A percentile compares a stretch with the other conserved stretches of the same genome.
These are phyloP conservation scores for Blumeriella jaapii DNA, from an alignment of 2,329 filamentous ascomycete species.

Conservation along the genomic window DNA sequence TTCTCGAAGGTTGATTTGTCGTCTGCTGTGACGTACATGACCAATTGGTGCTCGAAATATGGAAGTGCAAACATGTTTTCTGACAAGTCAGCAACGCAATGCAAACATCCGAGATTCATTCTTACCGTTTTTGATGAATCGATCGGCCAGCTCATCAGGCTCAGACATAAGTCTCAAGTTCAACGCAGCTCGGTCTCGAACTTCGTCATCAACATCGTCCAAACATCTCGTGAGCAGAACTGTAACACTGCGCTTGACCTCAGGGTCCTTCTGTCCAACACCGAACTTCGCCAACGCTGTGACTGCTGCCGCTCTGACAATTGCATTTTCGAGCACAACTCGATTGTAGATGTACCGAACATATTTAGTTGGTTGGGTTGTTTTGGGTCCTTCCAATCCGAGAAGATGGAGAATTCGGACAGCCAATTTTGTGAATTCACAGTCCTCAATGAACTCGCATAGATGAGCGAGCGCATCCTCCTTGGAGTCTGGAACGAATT, in stretches of 20 bases:
- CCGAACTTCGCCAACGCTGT: constrained; percentile 95
- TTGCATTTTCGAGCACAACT: constrained; percentile 92
- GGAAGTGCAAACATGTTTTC: constrained; percentile 93
- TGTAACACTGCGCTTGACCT: constrained; percentile 90
- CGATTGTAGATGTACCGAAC: constrained; percentile 99
- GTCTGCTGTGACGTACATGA: constrained; percentile 92
- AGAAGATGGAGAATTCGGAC: constrained; percentile 91
- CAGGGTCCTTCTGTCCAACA: constrained; percentile 88
- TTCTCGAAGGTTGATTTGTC: constrained; percentile 74
- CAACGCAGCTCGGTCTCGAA: constrained; percentile 85
- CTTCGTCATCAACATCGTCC: constrained; percentile 95
- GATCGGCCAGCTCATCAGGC: constrained; percentile 64
- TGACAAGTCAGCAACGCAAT: constrained; percentile 30
- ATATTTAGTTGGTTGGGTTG: constrained; percentile 92
- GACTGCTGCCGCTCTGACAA: constrained; percentile 88
- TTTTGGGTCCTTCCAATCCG: constrained; percentile 89
- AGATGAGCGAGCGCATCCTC: constrained; percentile 81
- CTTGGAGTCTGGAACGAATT: constrained; percentile 86
- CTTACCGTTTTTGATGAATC: constrained; percentile 87
- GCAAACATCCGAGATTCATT: background rate
- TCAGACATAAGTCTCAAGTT: constrained; percentile 89
- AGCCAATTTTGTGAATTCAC: constrained; percentile 95
- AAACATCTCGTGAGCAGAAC: constrained; percentile 88
- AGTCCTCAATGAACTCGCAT: constrained; percentile 98
- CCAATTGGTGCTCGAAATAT: constrained; percentile 91